phyloP scores from a whole-genome alignment of 179 eudicot genomes.

The Actinidia arguta region DNA sequence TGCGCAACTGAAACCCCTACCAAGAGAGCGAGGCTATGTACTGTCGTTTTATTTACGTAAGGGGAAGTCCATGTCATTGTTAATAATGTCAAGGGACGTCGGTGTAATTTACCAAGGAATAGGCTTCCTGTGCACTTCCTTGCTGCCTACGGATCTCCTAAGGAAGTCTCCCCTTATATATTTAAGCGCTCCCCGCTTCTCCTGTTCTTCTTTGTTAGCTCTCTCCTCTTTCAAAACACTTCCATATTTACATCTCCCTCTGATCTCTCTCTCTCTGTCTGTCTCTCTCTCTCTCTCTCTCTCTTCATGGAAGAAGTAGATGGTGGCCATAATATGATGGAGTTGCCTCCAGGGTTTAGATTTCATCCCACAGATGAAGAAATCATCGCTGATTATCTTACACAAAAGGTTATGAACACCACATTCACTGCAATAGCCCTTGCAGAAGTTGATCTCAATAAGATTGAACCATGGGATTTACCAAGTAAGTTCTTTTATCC shows the following conservation, averaged over 20 bases:
- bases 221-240: neutral
- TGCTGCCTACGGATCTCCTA: conserved; percentile 31
- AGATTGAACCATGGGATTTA: conserved; percentile 66
- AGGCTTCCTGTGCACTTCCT: too few relatives aligned
- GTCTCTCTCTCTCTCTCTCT: neutral
- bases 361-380: conserved; percentile 63
- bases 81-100: too few relatives aligned
- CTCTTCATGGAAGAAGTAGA: neutral
- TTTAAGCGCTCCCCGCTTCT: conserved; percentile 8
- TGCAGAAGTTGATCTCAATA: conserved; percentile 53
- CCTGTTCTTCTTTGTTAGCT: neutral
- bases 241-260: neutral
- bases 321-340: conserved; percentile 12
- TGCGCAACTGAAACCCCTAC: neutral
- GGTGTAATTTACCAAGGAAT: conserved; percentile 5
- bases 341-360: conserved; percentile 53
- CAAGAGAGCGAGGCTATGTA: conserved; percentile 22
- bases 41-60: too few relatives aligned
- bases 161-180: neutral
- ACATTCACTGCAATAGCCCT: conserved; percentile 39
- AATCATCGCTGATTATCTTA: conserved; percentile 45
- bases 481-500: conserved; percentile 32
- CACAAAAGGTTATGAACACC: conserved; percentile 35
- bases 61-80: too few relatives aligned
- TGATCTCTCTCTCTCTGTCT: neutral